Evolutionary conservation across 2,329 filamentous ascomycete species (phyloP), one percentile per base, ranked within the genome.

Genomic region (Diaporthe australafricana): DNA sequence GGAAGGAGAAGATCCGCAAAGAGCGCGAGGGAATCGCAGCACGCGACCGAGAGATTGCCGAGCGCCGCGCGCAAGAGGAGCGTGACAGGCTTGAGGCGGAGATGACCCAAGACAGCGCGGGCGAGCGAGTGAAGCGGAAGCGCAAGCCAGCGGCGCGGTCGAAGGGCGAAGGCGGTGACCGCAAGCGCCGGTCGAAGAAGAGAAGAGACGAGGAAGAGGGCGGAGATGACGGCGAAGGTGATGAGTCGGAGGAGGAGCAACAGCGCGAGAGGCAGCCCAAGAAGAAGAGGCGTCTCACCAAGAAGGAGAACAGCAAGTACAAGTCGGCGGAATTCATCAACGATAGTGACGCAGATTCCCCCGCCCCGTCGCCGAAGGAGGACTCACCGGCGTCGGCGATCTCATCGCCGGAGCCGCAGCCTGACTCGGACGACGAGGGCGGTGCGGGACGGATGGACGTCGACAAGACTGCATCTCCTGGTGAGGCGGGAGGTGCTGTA

Each of bases 301-400:
- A 82, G 75, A 83, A 83, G 73, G 87, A 89, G 75, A 84, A 83
- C 73, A 81, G 79, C 80, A 97, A 97, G 82, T 97, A 90, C 87
- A 98, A 98, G 87, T 95, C 93, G 65, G 91, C 89, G 1, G 95
- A 97, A 82, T 90, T 95, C 74, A 91, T 98, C 35, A 92, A 94
- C 55, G 93, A 96, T 74, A 94, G 92, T 73, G 92, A 93, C 75
- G 89, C 88, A 3, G 82, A 83, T 55, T 81, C 80, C 69, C 76
- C 75, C 71, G 77, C 80, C 9, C 79, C 55, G 66, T 60, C 74
- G 52, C 73, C 66, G 70, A 74, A 77, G 76, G 72, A 74, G 70
- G 70, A 78, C 76, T 27, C 77, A 68, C 50, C 73, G 70, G 56
- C 77, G n/a, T 74, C 73, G 45, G 47, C 52, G 35, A 52, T 73